These are phyloP conservation scores for Verticillium albo-atrum DNA, from an alignment of 2,329 filamentous ascomycete genomes.

Conservation along the genomic window DNA sequence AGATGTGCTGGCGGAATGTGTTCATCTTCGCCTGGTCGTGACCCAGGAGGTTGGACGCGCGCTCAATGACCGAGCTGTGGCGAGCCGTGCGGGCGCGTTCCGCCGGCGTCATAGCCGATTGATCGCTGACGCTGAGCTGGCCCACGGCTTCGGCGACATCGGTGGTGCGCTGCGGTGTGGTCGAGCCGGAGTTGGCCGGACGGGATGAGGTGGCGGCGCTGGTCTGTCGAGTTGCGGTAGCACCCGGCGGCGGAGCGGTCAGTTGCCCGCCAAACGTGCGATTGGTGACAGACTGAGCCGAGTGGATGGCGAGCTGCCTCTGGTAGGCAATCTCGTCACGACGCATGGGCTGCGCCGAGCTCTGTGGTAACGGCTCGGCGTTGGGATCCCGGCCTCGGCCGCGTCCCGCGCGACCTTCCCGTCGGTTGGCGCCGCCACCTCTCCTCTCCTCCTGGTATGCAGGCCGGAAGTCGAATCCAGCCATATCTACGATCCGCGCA, in stretches of 20 bases:
- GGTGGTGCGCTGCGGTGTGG: slow-evolving; percentile 13
- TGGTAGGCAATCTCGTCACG: slow-evolving; percentile 90
- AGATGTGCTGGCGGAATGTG: slow-evolving; percentile 76
- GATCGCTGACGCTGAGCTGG: slow-evolving; percentile 45
- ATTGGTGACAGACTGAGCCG: slow-evolving; percentile 72
- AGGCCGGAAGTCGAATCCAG: slow-evolving; percentile 73
- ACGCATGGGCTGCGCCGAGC: slow-evolving; percentile 73
- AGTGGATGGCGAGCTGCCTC: slow-evolving; percentile 86
- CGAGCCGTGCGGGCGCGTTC: slow-evolving; percentile 77
- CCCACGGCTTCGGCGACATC: slow-evolving; percentile 34
- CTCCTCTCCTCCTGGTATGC: slow-evolving; percentile 63
- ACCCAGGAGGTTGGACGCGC: slow-evolving; percentile 74
- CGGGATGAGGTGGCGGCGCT: slow-evolving; percentile 1
- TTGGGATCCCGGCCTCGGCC: slow-evolving; percentile 81
- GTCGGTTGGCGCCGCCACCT: slow-evolving; percentile 32
- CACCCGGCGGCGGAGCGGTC: slow-evolving; percentile 35
- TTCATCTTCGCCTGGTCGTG: slow-evolving; percentile 71
- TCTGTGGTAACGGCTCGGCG: slow-evolving; percentile 69
- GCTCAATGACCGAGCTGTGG: slow-evolving; percentile 80
- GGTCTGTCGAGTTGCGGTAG: slow-evolving; percentile 7
- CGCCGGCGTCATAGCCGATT: slow-evolving; percentile 54
- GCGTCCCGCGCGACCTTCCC: slow-evolving; percentile 30
- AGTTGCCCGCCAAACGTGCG: slow-evolving; percentile 84
- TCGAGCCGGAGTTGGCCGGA: slow-evolving; percentile 9
- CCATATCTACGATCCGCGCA: slow-evolving; percentile 80